Evolutionary conservation across 352 stramenopile species (phyloP), one percentile per base, ranked within the genome.

Genomic region (Blastocystis sp.): DNA sequence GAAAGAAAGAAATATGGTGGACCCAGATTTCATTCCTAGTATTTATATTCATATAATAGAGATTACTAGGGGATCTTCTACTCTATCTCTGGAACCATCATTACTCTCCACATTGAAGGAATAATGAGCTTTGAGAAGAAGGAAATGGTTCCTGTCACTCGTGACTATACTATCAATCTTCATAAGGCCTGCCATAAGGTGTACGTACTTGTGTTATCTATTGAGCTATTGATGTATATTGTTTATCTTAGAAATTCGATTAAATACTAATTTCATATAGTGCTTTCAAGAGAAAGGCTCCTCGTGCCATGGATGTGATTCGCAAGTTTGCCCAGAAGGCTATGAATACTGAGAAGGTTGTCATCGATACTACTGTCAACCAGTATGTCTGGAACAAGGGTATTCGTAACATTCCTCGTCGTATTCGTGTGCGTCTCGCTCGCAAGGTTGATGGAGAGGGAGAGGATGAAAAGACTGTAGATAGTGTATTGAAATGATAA

Each of bases 131-230:
- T 44, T 81, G 70, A 60, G 62, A 81, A 91, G 57, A 89, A 79
- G 48, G 57, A 90, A 82, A 77, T 79, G 56, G 53, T 60, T 88
- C 59, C 95, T 87, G 96, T 98, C 76, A 97, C 95, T 80, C 95
- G 96, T 91, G 96, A 98, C 93, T 98, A 98, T 94, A 99, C 97
- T 75, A 98, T 99, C 93, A 97, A 98, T 92, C 94, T 99, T 82
- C 95, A 98, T 93, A 99, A 99, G 94, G 92, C 95, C 91, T 93
- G 97, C 84, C 95, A 98, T 92, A 94, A 93, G 84, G 89, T 93
- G 35, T 90, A 82, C 88, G 87, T 91, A 90, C 91, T 91, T 30
- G 56, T 73, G 54, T 48, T 82, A 53, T 79, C 84, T 89, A 73
- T 90, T 78, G 73, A 17, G 93, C 93, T 90, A 13, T 30, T 30